Conservation (phyloP, 1,139 yeast genomes). For the Pichiaceae sp. region DNA sequence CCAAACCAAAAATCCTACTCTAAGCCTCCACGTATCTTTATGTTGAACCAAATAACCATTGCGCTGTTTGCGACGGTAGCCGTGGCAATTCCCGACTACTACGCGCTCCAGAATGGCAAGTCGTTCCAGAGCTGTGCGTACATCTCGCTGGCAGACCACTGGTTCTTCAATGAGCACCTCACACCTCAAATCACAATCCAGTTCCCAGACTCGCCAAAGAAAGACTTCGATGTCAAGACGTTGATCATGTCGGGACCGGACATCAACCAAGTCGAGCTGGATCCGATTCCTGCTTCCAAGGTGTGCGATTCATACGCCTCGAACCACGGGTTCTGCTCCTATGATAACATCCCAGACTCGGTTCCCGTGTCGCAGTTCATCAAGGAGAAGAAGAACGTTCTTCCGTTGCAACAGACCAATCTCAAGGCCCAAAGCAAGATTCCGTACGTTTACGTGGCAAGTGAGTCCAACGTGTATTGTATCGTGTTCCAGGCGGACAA, state of each 20-base stretch:
- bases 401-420: constrained; percentile 13
- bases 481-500: constrained; percentile 14
- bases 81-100: constrained; percentile 16
- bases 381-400: constrained; percentile 7
- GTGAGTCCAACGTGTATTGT: constrained; percentile 18
- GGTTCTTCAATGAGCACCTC: constrained; percentile 10
- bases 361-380: constrained; percentile 13
- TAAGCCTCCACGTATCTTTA: too few relatives aligned
- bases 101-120: constrained; percentile 12
- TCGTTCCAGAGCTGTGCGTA: constrained; percentile 23
- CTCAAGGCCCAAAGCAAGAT: constrained; percentile 5
- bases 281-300: constrained; percentile 16
- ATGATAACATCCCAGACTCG: constrained; percentile 8
- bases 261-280: constrained; percentile 14
- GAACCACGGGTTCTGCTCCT: constrained; percentile 14
- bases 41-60: too few relatives aligned
- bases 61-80: background rate
- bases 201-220: constrained; percentile 7
- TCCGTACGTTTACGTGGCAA: constrained; percentile 10
- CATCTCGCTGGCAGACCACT: constrained; percentile 16
- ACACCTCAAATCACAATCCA: constrained; percentile 11
- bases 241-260: constrained; percentile 18
- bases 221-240: constrained; percentile 11
- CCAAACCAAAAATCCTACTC: too few relatives aligned
- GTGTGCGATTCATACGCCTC: constrained; percentile 23